These are phyloP conservation scores for Nicotiana noctiflora DNA, from an alignment of 257 asterid species.

Conservation along the genomic window DNA sequence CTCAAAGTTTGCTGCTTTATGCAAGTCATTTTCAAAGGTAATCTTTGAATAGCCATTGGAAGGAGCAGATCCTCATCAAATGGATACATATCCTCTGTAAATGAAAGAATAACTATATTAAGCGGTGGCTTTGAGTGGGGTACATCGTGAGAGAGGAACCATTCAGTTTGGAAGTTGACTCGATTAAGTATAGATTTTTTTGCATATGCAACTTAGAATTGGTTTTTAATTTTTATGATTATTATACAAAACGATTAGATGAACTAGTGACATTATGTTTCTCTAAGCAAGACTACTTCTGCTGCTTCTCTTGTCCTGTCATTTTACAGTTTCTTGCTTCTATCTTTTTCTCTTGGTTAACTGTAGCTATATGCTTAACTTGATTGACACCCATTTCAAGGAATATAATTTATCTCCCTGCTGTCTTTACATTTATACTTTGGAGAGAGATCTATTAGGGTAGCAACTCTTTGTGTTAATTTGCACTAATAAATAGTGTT, in stretches of 20 bases:
- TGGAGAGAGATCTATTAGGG: not conserved
- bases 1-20: constrained; percentile 74
- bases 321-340: not conserved
- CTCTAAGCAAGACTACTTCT: not conserved
- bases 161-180: not conserved
- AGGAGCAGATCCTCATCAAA: not conserved
- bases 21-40: constrained; percentile 89
- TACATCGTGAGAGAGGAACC: not conserved
- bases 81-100: not conserved
- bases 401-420: not conserved
- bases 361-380: not conserved
- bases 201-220: not conserved
- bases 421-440: not conserved
- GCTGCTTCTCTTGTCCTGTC: not conserved
- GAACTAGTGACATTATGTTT: not conserved
- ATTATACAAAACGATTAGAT: not conserved
- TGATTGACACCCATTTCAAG: not conserved
- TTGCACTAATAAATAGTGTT: not conserved
- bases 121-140: not conserved
- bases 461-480: not conserved
- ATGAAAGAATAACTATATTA: not conserved
- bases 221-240: not conserved
- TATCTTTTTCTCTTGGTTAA: not conserved
- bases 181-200: not conserved
- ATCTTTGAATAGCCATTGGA: constrained; percentile 6